phyloP scores from a whole-genome alignment of 371 early-diverging fungal genomes.

The Batrachochytrium dendrobatidis region DNA sequence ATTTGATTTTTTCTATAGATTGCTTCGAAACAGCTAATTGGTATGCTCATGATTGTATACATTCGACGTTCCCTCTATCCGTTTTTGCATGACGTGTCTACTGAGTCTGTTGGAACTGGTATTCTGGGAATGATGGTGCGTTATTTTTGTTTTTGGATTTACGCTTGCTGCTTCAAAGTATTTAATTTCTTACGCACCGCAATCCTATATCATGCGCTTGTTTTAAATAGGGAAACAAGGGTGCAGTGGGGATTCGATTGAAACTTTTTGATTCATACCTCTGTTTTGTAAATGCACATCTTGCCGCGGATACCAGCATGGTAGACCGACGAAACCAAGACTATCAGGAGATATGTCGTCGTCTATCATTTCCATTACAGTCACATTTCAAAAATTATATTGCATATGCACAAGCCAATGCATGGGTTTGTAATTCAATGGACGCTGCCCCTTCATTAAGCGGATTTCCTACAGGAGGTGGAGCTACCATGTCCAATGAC shows the following conservation, averaged over 20 bases:
- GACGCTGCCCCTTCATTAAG: conserved; percentile 12
- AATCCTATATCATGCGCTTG: neutral
- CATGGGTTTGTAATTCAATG: conserved; percentile 29
- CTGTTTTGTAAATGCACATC: conserved; percentile 81
- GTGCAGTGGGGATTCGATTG: conserved; percentile 75
- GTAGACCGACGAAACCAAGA: conserved; percentile 83
- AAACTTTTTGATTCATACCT: conserved; percentile 71
- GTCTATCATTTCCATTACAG: conserved; percentile 52
- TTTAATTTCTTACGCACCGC: neutral
- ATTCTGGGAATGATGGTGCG: conserved; percentile 48
- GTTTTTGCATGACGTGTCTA: conserved; percentile 21
- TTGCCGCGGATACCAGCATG: conserved; percentile 77
- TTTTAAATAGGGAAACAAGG: conserved; percentile 82
- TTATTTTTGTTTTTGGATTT: neutral
- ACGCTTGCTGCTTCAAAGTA: neutral
- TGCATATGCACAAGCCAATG: conserved; percentile 23
- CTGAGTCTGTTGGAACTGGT: conserved; percentile 36
- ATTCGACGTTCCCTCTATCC: conserved; percentile 8
- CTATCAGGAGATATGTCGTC: conserved; percentile 69
- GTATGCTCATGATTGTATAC: conserved; percentile 38
- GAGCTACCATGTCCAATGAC: neutral
- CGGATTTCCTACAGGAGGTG: conserved; percentile 3
- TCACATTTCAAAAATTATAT: conserved; percentile 15
- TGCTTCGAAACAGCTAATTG: conserved; percentile 41
- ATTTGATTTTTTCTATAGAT: conserved; percentile 15